Conservation (phyloP, 2,329 filamentous ascomycete genomes). For the Colletotrichum nymphaeae region DNA sequence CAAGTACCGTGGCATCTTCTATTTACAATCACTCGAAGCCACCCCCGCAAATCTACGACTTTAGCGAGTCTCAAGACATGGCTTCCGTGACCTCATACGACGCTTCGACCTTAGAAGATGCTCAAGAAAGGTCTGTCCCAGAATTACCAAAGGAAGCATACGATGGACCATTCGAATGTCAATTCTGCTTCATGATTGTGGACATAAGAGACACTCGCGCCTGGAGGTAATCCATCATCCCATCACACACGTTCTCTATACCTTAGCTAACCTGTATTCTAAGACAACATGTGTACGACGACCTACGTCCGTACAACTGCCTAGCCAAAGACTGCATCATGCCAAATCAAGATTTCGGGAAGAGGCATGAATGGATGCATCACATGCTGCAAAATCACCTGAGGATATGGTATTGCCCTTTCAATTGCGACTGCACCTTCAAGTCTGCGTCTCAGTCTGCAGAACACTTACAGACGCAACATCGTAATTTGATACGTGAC, state of each 20-base stretch:
- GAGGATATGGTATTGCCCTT: neutral
- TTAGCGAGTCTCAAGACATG: too few species aligned
- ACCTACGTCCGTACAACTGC: slow-evolving; percentile 53
- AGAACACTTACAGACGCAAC: fast-evolving
- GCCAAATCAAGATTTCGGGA: slow-evolving; percentile 37
- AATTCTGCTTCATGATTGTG: neutral
- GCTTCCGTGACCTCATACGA: neutral
- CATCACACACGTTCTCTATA: fast-evolving
- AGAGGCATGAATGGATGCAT: slow-evolving; percentile 39
- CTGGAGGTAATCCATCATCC: slow-evolving; percentile 42
- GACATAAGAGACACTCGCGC: neutral
- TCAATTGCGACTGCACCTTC: fast-evolving
- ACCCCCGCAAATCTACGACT: too few species aligned
- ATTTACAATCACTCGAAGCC: too few species aligned
- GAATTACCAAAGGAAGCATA: neutral
- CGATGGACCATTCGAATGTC: neutral
- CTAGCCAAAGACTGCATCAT: slow-evolving; percentile 41
- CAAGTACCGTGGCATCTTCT: neutral
- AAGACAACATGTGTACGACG: slow-evolving; percentile 49
- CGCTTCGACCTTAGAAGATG: fast-evolving
- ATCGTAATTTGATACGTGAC: fast-evolving
- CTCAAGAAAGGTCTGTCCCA: neutral
- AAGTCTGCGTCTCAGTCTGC: fast-evolving
- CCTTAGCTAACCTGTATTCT: fast-evolving
- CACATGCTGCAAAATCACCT: slow-evolving; percentile 41